These are phyloP conservation scores for Ceraceosorus guamensis DNA, from an alignment of 1,284 basidiomycete genomes.

Conservation along the genomic window DNA sequence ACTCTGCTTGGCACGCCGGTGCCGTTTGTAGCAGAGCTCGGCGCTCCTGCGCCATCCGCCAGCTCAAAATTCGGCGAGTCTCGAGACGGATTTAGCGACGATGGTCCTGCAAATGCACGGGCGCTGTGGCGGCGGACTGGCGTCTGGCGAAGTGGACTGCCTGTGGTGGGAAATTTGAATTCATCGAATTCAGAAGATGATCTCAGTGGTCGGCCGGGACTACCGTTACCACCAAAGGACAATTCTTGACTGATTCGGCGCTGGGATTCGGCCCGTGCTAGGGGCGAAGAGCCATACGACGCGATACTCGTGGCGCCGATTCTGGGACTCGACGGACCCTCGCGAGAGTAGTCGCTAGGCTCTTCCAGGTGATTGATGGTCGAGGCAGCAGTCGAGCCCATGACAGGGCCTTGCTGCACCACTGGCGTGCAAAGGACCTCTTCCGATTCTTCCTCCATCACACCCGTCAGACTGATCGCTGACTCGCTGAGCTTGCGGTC, in stretches of 20 bases:
- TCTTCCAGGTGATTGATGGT: too few relatives aligned
- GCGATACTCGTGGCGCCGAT: not conserved
- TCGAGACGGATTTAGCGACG: constrained; percentile 32
- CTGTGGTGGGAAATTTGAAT: constrained; percentile 14
- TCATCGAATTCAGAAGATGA: constrained; percentile 28
- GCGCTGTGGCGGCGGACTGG: constrained; percentile 33
- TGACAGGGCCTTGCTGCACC: too few relatives aligned
- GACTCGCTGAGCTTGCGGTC: constrained; percentile 41
- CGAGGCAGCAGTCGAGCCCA: too few relatives aligned
- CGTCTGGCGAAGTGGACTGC: constrained; percentile 23
- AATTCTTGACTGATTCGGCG: constrained; percentile 36
- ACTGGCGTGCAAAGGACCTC: constrained; percentile 8
- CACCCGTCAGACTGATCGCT: constrained; percentile 32
- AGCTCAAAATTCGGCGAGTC: too few relatives aligned
- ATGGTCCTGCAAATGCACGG: constrained; percentile 23
- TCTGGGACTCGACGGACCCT: not conserved
- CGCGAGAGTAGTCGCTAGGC: not conserved
- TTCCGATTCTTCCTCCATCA: constrained; percentile 31
- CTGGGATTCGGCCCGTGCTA: constrained; percentile 25
- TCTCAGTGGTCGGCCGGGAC: constrained; percentile 6
- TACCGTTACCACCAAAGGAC: constrained; percentile 16
- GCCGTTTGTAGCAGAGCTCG: constrained; percentile 10
- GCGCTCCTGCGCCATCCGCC: too few relatives aligned
- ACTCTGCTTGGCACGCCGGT: constrained; percentile 17
- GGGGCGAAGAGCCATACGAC: constrained; percentile 11